Percentiles rank a stretch among this genome's conserved stretches.
Conservation (phyloP, 345 rosid species). For the sweet orange (Citrus sinensis) region DVS_A1.0 CM039168.1:28100501-28101000, state of each 20-base stretch:
- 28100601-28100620: not conserved
- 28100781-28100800: conserved; percentile 44
- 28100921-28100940: not conserved
- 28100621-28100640: not conserved
- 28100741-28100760: conserved; percentile 26
- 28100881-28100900: conserved; percentile 7
- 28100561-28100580: not conserved
- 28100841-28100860: conserved; percentile 33
- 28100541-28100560: not conserved
- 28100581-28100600: not conserved
- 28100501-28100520: not conserved
- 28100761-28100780: conserved; percentile 36
- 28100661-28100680: not conserved
- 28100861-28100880: conserved; percentile 6
- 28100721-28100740: conserved; percentile 54
- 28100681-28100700: not conserved
- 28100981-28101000: conserved; percentile 70
- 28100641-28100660: not conserved
- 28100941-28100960: conserved; percentile 47
- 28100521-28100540: not conserved
- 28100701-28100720: not conserved
- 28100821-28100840: conserved; percentile 85
- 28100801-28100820: conserved; percentile 55
- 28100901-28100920: not conserved
- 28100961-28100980: conserved; percentile 44